These are phyloP conservation scores for Exidia glandulosa DNA, from an alignment of 768 basidiomycete species.

Conservation along the genomic window DNA sequence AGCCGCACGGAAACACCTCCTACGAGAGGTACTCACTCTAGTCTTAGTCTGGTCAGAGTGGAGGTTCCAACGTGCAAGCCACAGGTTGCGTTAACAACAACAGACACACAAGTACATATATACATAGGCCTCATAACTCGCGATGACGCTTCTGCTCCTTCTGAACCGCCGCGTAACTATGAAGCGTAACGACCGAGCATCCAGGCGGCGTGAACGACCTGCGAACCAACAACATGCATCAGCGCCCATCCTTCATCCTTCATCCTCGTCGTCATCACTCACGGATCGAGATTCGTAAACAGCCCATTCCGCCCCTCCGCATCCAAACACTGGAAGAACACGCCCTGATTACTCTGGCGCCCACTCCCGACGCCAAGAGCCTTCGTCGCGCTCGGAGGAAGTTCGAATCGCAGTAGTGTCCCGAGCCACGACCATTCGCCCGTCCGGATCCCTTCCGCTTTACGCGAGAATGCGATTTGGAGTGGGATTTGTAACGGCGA, in stretches of 20 bases:
- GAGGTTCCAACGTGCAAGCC: too few relatives aligned
- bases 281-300: not conserved
- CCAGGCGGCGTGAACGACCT: not conserved
- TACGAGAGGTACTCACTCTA: too few relatives aligned
- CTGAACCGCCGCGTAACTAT: not conserved
- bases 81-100: too few relatives aligned
- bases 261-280: not conserved
- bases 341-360: not conserved
- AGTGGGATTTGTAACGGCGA: not conserved
- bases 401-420: not conserved
- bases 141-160: not conserved
- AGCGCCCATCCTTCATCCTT: not conserved
- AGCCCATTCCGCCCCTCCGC: not conserved
- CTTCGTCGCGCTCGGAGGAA: not conserved
- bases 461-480: not conserved
- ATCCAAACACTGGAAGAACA: not conserved
- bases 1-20: too few relatives aligned
- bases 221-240: not conserved
- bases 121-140: not conserved
- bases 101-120: too few relatives aligned
- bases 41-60: too few relatives aligned
- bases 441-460: not conserved
- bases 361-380: not conserved
- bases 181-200: not conserved
- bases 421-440: not conserved